Percentiles rank a stretch among this genome's conserved stretches.
These are phyloP conservation scores for Lodderomyces margitis DNA, from an alignment of 1,139 yeast genomes.

Conservation along the genomic window DNA sequence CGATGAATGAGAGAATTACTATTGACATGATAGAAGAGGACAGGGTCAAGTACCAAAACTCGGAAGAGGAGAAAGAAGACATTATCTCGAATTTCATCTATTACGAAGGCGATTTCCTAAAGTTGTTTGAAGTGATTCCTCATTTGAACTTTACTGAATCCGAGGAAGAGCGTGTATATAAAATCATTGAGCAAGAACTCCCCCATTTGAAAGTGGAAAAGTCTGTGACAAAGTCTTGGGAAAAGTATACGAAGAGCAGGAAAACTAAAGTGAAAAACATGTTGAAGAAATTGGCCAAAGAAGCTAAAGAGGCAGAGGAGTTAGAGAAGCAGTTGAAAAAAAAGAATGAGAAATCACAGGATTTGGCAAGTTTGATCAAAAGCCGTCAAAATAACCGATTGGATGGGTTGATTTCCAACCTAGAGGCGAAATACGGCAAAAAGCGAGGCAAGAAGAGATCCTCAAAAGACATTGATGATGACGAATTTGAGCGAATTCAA, in stretches of 20 bases:
- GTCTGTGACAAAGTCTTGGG: constrained; percentile 43
- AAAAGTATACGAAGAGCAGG: constrained; percentile 50
- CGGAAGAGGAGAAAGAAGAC: constrained; percentile 68
- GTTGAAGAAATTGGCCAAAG: constrained; percentile 49
- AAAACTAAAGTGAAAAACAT: constrained; percentile 45
- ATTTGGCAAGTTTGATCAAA: constrained; percentile 52
- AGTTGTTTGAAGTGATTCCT: constrained; percentile 70
- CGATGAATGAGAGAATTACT: constrained; percentile 60
- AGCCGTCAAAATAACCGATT: constrained; percentile 41
- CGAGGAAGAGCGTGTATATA: constrained; percentile 60
- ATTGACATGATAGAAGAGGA: constrained; percentile 76
- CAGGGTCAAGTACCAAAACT: constrained; percentile 57
- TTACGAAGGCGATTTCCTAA: constrained; percentile 67
- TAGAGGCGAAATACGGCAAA: constrained; percentile 56
- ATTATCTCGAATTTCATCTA: constrained; percentile 56
- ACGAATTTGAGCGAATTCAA: constrained; percentile 32
- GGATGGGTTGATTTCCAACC: constrained; percentile 46
- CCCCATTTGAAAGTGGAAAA: constrained; percentile 35
- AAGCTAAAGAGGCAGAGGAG: constrained; percentile 68
- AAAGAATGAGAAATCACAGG: constrained; percentile 37
- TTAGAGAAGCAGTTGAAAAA: constrained; percentile 43
- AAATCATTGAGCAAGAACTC: constrained; percentile 44
- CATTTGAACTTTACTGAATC: constrained; percentile 66
- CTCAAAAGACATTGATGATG: constrained; percentile 31
- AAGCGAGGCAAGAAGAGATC: constrained; percentile 36